phyloP scores from a whole-genome alignment of 768 basidiomycete genomes.

The Lenzites betulinus region DNA sequence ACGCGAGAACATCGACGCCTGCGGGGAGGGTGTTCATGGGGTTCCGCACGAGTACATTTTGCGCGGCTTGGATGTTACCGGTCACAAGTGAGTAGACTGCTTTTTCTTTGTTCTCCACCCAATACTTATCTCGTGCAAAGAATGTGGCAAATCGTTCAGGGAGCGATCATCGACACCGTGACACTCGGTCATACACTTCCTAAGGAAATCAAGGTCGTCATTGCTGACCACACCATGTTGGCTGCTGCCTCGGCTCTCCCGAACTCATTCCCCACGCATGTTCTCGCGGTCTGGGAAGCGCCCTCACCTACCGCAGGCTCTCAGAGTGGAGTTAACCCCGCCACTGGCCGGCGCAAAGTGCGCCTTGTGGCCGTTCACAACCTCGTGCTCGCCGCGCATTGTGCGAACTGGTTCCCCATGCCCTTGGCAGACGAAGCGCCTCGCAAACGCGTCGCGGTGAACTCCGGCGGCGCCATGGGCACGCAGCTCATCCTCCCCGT shows the following conservation, averaged over 20 bases:
- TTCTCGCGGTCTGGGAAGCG: constrained; percentile 48
- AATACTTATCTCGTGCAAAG: background rate
- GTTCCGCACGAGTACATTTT: constrained; percentile 67
- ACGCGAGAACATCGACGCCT: constrained; percentile 53
- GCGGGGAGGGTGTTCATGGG: constrained; percentile 51
- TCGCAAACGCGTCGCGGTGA: constrained; percentile 11
- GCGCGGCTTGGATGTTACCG: constrained; percentile 47
- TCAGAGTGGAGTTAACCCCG: constrained; percentile 9
- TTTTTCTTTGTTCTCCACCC: background rate
- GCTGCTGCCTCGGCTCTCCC: constrained; percentile 25
- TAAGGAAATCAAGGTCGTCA: constrained; percentile 43
- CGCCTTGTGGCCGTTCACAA: constrained; percentile 63
- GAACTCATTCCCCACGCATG: constrained; percentile 40
- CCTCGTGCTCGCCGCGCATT: constrained; percentile 61
- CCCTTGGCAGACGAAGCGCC: constrained; percentile 34
- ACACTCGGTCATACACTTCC: constrained; percentile 43
- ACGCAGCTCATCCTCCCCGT: constrained; percentile 52
- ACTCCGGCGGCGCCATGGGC: constrained; percentile 20
- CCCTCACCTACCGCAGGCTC: constrained; percentile 42
- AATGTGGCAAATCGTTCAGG: constrained; percentile 22
- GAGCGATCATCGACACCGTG: constrained; percentile 18
- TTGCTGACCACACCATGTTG: constrained; percentile 26
- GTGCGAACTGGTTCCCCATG: constrained; percentile 55
- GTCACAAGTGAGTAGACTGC: constrained; percentile 42
- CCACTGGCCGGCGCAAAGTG: constrained; percentile 36